phyloP scores from a whole-genome alignment of 1,284 basidiomycete species.

The Pholiota adiposa region DNA sequence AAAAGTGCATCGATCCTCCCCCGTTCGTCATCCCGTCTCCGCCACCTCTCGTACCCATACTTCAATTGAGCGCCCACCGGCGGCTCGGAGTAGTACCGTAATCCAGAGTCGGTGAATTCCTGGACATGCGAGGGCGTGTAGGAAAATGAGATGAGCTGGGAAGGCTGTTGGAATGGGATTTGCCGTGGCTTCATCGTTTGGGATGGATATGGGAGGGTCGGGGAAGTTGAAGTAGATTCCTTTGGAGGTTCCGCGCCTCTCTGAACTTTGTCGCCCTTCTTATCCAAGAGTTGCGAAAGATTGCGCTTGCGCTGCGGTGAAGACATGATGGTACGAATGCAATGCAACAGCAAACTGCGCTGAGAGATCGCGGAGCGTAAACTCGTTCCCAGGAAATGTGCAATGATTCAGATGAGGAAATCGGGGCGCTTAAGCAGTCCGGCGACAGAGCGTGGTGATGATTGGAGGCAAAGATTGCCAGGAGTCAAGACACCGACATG shows the following conservation, averaged over 20 bases:
- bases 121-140: conserved; percentile 57
- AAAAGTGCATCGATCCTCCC: conserved; percentile 70
- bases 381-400: neutral
- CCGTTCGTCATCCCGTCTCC: conserved; percentile 65
- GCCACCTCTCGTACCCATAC: conserved; percentile 74
- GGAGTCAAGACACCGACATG: too few relatives aligned
- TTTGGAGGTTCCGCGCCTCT: too few relatives aligned
- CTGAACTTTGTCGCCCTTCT: too few relatives aligned
- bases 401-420: neutral
- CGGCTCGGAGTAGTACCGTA: conserved; percentile 72
- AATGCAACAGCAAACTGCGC: neutral
- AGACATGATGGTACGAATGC: neutral
- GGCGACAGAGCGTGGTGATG: too few relatives aligned
- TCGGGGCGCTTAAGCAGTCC: too few relatives aligned
- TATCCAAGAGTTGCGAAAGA: too few relatives aligned
- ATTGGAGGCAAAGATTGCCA: too few relatives aligned
- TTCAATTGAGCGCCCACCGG: conserved; percentile 62
- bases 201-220: neutral
- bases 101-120: conserved; percentile 65
- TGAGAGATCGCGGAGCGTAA: neutral
- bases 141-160: conserved; percentile 68
- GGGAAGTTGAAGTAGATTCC: too few relatives aligned
- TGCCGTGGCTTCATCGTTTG: neutral
- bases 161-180: conserved; percentile 63
- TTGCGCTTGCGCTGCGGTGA: neutral